Conservation (phyloP, 2,329 filamentous ascomycete species). For the Alternaria viburni region DNA sequence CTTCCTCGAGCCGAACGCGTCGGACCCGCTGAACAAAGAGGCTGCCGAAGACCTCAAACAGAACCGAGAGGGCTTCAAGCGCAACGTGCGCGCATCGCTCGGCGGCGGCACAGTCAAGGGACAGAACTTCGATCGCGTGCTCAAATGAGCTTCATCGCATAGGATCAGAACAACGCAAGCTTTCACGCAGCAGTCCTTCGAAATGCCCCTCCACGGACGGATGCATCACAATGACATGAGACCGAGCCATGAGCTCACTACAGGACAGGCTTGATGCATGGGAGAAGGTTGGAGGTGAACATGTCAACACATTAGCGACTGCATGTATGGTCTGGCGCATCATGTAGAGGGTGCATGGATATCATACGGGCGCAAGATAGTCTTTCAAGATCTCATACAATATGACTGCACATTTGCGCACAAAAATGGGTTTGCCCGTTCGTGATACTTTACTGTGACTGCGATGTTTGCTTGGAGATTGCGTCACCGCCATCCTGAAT, state of each 20-base stretch:
- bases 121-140: conserved; percentile 76
- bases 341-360: conserved; percentile 34
- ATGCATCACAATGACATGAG: background rate
- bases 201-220: background rate
- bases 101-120: conserved; percentile 77
- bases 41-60: conserved; percentile 88
- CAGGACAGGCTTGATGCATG: background rate
- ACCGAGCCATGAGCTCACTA: background rate
- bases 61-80: conserved; percentile 87
- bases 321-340: conserved; percentile 32
- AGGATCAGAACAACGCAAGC: background rate
- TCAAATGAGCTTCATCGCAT: conserved; percentile 60
- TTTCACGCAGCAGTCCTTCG: background rate
- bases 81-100: conserved; percentile 88
- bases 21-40: conserved; percentile 97
- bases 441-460: background rate
- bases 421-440: background rate
- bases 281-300: background rate
- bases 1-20: conserved; percentile 96
- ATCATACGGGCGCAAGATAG: conserved; percentile 23
- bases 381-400: conserved; percentile 9
- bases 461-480: background rate
- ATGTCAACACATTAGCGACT: conserved; percentile 25
- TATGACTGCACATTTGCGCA: conserved; percentile 1
- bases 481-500: conserved; percentile 3